A percentile compares a stretch with the other conserved stretches of the same genome.
Conservation (phyloP, 441 rosid species). For the Erodium moschatum region DNA sequence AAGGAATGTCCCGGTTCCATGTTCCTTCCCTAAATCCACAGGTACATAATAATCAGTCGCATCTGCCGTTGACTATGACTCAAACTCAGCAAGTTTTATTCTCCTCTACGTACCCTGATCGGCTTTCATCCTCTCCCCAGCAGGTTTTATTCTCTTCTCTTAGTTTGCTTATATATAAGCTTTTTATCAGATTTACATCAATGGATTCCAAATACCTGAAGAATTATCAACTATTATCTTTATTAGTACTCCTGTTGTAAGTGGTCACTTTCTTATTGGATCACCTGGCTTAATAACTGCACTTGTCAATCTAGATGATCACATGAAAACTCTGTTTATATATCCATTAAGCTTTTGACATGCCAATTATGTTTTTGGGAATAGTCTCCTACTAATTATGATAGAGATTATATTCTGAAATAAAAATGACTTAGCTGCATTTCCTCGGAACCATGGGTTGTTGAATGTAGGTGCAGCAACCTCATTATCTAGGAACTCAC, state of each 20-base stretch:
- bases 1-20: conserved; percentile 29
- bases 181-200: not conserved
- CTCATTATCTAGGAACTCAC: conserved; percentile 31
- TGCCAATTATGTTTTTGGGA: not conserved
- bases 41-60: conserved; percentile 31
- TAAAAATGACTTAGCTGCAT: no score
- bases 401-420: not conserved
- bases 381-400: not conserved
- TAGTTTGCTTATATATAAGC: not conserved
- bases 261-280: not conserved
- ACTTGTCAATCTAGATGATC: not conserved
- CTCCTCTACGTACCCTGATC: conserved; percentile 34
- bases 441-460: not conserved
- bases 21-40: conserved; percentile 31
- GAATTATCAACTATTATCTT: no score
- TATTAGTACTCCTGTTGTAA: no score
- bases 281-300: conserved; percentile 1
- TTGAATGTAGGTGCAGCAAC: conserved; percentile 39
- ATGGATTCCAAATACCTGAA: not conserved
- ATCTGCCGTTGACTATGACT: conserved; percentile 27
- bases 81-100: conserved; percentile 21
- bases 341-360: not conserved
- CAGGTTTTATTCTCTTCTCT: conserved; percentile 38
- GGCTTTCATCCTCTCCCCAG: conserved; percentile 33
- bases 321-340: not conserved